Conservation (phyloP, 441 rosid species). For the Sinapis alba region DNA sequence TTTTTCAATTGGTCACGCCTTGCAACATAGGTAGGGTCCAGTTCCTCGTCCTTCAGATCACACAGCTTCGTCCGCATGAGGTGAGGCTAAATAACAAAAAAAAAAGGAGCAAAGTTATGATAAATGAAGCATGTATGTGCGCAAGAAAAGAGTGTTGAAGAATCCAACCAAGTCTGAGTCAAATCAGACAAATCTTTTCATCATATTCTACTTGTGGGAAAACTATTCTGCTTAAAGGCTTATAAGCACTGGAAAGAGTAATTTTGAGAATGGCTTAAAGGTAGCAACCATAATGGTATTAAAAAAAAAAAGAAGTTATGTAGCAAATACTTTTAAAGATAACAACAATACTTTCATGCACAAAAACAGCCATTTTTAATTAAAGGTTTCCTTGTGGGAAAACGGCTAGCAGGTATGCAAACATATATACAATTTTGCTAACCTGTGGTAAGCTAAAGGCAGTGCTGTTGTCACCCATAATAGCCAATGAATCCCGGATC, state of each 20-base stretch:
- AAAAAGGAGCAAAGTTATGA: slow-evolving; percentile 31
- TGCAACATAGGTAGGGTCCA: slow-evolving; percentile 77
- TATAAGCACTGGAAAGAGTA: too few relatives aligned
- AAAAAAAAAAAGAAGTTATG: neutral
- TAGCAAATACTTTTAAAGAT: neutral
- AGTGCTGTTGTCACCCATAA: slow-evolving; percentile 98
- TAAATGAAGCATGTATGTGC: neutral
- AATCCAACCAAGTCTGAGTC: neutral
- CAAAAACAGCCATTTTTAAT: neutral
- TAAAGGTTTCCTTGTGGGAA: neutral
- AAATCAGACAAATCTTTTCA: slow-evolving; percentile 9
- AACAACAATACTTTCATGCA: neutral
- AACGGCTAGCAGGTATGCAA: slow-evolving; percentile 13
- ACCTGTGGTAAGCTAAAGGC: slow-evolving; percentile 99
- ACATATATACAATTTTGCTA: slow-evolving; percentile 38
- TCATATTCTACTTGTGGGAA: neutral
- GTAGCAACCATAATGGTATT: neutral
- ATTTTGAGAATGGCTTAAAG: too few relatives aligned
- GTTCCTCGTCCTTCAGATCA: slow-evolving; percentile 91
- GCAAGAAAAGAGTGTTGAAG: neutral
- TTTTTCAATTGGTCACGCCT: slow-evolving; percentile 82
- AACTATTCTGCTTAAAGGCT: too few relatives aligned
- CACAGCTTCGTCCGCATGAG: slow-evolving; percentile 96
- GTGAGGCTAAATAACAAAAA: slow-evolving; percentile 76
- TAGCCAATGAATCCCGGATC: slow-evolving; percentile 89